phyloP scores from a whole-genome alignment of 2,329 filamentous ascomycete genomes.

The Incumbomyces delicatus region DNA sequence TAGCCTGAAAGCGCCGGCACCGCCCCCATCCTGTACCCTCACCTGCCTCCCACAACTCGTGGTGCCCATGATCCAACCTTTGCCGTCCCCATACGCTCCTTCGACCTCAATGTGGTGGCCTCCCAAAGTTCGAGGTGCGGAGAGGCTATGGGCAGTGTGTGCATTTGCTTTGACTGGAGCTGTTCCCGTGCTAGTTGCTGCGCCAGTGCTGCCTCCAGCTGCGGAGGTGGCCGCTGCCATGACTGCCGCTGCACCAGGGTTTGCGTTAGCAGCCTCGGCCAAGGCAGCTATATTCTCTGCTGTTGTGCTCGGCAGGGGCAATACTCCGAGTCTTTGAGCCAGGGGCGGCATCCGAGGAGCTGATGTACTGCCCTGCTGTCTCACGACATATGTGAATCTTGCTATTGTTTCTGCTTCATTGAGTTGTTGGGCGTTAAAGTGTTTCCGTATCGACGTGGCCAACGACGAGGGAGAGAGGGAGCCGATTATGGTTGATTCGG shows the following conservation, averaged over 20 bases:
- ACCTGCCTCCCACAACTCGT: slow-evolving; percentile 17
- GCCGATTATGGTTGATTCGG: slow-evolving; percentile 5
- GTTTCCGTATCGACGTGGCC: slow-evolving; percentile 35
- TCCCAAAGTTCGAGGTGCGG: not conserved
- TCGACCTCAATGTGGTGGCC: slow-evolving; percentile 12
- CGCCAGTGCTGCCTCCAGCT: not conserved
- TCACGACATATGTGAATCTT: slow-evolving; percentile 39
- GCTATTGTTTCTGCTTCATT: slow-evolving; percentile 39
- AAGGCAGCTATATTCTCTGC: not conserved
- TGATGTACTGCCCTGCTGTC: slow-evolving; percentile 24
- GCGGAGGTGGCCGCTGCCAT: not conserved
- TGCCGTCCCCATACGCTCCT: slow-evolving; percentile 17
- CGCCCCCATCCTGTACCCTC: slow-evolving; percentile 15
- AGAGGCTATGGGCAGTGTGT: not conserved
- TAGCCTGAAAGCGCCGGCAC: slow-evolving; percentile 18
- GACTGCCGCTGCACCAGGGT: not conserved
- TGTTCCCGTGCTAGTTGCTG: not conserved
- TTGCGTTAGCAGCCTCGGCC: not conserved
- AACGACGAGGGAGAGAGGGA: slow-evolving; percentile 17
- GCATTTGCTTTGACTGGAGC: not conserved
- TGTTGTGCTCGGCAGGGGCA: slow-evolving; percentile 1
- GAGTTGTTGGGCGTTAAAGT: slow-evolving; percentile 38
- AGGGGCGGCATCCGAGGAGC: not conserved
- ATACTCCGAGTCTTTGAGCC: slow-evolving; percentile 1
- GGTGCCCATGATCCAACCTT: slow-evolving; percentile 17